A percentile compares a stretch with the other conserved stretches of the same genome.
Conservation (phyloP, 352 stramenopile species). For the Phytophthora pistaciae region DNA sequence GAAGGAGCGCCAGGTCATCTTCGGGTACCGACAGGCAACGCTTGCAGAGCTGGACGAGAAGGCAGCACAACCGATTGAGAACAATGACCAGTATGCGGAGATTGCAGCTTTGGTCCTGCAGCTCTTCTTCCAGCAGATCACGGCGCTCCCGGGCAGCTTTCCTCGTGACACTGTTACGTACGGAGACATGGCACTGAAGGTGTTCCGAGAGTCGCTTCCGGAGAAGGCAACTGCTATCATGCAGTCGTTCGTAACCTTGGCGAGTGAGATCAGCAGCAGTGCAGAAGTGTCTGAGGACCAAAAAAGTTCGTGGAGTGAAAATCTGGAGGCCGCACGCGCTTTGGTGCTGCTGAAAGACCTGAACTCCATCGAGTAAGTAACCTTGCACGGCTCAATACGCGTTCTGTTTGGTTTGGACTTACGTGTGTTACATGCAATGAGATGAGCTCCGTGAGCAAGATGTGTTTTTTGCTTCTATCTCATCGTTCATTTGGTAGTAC, state of each 20-base stretch:
- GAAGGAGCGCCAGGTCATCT: conserved; percentile 81
- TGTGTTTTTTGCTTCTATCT: no score
- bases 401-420: conserved; percentile 16
- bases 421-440: conserved; percentile 21
- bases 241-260: conserved; percentile 35
- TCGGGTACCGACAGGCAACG: conserved; percentile 62
- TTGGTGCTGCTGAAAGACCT: conserved; percentile 57
- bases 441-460: no score
- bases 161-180: conserved; percentile 47
- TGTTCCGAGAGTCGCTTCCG: conserved; percentile 48
- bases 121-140: conserved; percentile 81
- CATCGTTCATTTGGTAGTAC: conserved; percentile 32
- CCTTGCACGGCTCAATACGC: background rate
- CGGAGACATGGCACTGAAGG: conserved; percentile 50
- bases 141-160: conserved; percentile 57
- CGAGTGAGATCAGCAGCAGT: conserved; percentile 8
- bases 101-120: conserved; percentile 47
- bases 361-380: conserved; percentile 30
- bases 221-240: conserved; percentile 42
- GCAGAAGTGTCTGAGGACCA: conserved; percentile 24
- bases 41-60: conserved; percentile 55
- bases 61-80: conserved; percentile 8
- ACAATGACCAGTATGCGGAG: conserved; percentile 30
- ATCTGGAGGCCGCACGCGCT: conserved; percentile 32
- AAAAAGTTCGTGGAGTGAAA: conserved; percentile 31